Evolutionary conservation across 2,329 filamentous ascomycete species (phyloP).

Genomic region (Podosphaera leucotricha): DNA sequence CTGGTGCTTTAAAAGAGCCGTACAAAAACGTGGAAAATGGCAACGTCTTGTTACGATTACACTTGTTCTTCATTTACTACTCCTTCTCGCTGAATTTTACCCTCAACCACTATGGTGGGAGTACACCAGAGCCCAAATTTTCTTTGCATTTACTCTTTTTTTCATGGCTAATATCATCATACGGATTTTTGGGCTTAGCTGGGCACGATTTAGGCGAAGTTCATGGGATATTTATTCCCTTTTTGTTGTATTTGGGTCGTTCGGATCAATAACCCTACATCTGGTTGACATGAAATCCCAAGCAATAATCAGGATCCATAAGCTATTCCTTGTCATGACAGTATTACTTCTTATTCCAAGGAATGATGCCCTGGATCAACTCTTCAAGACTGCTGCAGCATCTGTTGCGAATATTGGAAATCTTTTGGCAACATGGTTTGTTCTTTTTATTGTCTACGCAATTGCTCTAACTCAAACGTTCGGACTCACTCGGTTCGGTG

Average conservation of each 20-base stretch:
- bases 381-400: constrained; percentile 95
- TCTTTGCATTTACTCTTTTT: constrained; percentile 58
- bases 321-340: constrained; percentile 79
- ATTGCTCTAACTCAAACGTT: constrained; percentile 94
- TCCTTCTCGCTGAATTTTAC: constrained; percentile 72
- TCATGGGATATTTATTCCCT: constrained; percentile 91
- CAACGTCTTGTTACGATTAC: constrained; percentile 59
- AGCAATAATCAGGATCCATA: constrained; percentile 61
- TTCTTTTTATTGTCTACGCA: constrained; percentile 86
- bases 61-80: constrained; percentile 57
- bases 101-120: constrained; percentile 52
- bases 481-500: constrained; percentile 72
- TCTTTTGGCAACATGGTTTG: constrained; percentile 85
- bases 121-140: constrained; percentile 44
- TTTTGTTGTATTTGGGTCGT: constrained; percentile 53
- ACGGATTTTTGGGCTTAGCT: constrained; percentile 69
- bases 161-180: constrained; percentile 68
- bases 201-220: constrained; percentile 74
- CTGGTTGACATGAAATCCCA: constrained; percentile 33
- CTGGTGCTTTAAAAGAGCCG: constrained; percentile 86
- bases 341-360: constrained; percentile 78
- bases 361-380: constrained; percentile 89
- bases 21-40: constrained; percentile 86
- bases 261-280: constrained; percentile 59
- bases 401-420: constrained; percentile 81